These are phyloP conservation scores for Aspergillus glaucus DNA, from an alignment of 2,329 filamentous ascomycete genomes.

Conservation along the genomic window DNA sequence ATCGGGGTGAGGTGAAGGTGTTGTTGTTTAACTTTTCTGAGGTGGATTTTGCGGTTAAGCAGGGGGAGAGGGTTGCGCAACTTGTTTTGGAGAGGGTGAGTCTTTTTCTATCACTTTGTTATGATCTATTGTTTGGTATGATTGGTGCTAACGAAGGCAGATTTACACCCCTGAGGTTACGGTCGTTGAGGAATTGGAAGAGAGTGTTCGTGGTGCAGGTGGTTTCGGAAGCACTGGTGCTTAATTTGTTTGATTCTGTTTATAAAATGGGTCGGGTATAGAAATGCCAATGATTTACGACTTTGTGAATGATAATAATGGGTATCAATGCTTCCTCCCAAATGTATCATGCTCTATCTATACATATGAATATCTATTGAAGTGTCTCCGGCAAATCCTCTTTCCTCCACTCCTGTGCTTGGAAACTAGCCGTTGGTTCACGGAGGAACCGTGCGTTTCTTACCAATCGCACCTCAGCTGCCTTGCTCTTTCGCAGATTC, in stretches of 20 bases:
- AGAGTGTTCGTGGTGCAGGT: slow-evolving; percentile 82
- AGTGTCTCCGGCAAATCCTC: slow-evolving; percentile 20
- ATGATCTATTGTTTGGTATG: not conserved
- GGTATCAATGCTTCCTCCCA: not conserved
- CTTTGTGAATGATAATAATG: not conserved
- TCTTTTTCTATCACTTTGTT: slow-evolving; percentile 1
- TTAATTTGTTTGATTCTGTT: slow-evolving; percentile 5
- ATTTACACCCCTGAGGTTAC: slow-evolving; percentile 88
- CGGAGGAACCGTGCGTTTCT: slow-evolving; percentile 65
- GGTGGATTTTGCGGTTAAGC: slow-evolving; percentile 69
- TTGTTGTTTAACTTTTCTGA: slow-evolving; percentile 91
- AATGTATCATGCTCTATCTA: not conserved
- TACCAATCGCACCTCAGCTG: slow-evolving; percentile 81
- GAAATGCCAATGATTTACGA: not conserved
- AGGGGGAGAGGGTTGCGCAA: slow-evolving; percentile 89
- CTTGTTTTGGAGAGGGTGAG: slow-evolving; percentile 75
- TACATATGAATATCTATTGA: slow-evolving; percentile 10
- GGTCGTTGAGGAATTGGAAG: slow-evolving; percentile 82
- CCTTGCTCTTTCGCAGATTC: slow-evolving; percentile 68
- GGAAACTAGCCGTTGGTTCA: slow-evolving; percentile 59
- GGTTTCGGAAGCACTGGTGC: slow-evolving; percentile 84
- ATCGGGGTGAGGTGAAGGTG: slow-evolving; percentile 88
- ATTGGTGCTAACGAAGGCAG: slow-evolving; percentile 25
- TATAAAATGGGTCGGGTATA: not conserved
- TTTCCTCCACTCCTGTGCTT: slow-evolving; percentile 42